Evolutionary conservation across 2,329 filamentous ascomycete genomes (phyloP), one percentile per base, ranked within the genome.

Genomic region (Claviceps paspali): DNA sequence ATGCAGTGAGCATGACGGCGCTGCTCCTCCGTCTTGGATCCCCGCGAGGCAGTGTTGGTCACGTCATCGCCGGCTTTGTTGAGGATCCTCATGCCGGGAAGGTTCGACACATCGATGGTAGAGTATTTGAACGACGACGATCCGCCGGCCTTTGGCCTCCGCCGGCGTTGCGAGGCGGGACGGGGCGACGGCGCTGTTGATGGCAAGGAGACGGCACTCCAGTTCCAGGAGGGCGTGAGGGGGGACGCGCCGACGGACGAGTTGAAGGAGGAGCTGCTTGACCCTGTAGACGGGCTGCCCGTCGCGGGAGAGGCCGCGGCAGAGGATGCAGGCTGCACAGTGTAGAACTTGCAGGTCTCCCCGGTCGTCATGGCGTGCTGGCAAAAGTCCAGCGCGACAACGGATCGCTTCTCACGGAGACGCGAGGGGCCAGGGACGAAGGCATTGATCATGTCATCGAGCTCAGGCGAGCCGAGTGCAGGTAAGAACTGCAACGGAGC

Each of bases 11-110:
- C 75, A 49, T 78, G 75, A 37, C 78, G 73, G 24, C 75, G 67
- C 60, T 79, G 74, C 60, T 78, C 74, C 62, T 75, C 76, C 36
- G 75, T 76, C 60, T 78, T 79, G 53, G 67, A 73, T 24, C 73
- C 73, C 28, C 74, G 65, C 12, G 71, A 73, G 11, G 71, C 70
- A 38, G 68, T 65, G 53, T 75, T 71, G 31, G 75, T 79, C 39
- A 79, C 68, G 50, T 79, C 75, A 29, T 60, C 57, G 33, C 75
- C 75, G 44, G 76, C 73, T 51, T 65, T 70, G 40, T 74, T 79
- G 60, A 79, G 65, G 44, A 79, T 79, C 52, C 73, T 75, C 71
- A 79, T 78, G 36, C 75, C 73, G 6, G 73, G 73, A 15, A 76
- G 53, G 44, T 62, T 58, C 5, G 67, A 65, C 48, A 73, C 66